Conservation (phyloP, 768 basidiomycete genomes). For the Lactarius pseudohatsudake region DNA sequence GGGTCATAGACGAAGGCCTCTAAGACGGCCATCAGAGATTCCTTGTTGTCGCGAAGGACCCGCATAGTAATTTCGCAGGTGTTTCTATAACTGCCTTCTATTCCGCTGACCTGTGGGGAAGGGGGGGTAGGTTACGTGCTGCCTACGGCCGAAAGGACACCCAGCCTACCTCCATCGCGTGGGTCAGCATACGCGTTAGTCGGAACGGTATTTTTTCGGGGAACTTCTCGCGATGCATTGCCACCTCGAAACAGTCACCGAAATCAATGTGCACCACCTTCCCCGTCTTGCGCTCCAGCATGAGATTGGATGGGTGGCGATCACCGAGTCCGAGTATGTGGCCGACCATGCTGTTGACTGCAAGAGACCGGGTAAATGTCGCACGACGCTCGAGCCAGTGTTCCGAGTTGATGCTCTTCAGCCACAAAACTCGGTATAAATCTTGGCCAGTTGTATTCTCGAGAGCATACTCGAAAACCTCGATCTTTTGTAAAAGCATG, state of each 20-base stretch:
- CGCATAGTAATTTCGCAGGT: conserved; percentile 98
- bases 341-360: conserved; percentile 98
- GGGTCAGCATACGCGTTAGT: conserved; percentile 95
- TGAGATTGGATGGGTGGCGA: conserved; percentile 92
- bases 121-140: conserved; percentile 8
- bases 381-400: conserved; percentile 97
- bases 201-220: conserved; percentile 99
- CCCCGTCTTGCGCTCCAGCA: conserved; percentile 88
- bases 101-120: conserved; percentile 84
- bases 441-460: conserved; percentile 99
- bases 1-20: conserved; percentile 99
- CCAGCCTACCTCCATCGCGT: conserved; percentile 90
- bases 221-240: conserved; percentile 98
- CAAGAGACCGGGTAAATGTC: conserved; percentile 93
- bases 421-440: conserved; percentile 93
- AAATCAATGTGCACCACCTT: conserved; percentile 97
- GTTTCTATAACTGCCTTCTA: conserved; percentile 94
- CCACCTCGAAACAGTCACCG: conserved; percentile 98
- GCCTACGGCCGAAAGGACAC: background rate
- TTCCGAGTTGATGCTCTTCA: conserved; percentile 93
- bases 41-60: conserved; percentile 94
- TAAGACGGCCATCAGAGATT: conserved; percentile 97
- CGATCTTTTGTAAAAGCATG: conserved; percentile 93
- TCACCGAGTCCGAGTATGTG: conserved; percentile 98
- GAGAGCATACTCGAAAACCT: conserved; percentile 97